Evolutionary conservation across 2,329 filamentous ascomycete genomes (phyloP), one percentile per base, ranked within the genome.

Genomic region (Aspergillus novoparasiticus): DNA sequence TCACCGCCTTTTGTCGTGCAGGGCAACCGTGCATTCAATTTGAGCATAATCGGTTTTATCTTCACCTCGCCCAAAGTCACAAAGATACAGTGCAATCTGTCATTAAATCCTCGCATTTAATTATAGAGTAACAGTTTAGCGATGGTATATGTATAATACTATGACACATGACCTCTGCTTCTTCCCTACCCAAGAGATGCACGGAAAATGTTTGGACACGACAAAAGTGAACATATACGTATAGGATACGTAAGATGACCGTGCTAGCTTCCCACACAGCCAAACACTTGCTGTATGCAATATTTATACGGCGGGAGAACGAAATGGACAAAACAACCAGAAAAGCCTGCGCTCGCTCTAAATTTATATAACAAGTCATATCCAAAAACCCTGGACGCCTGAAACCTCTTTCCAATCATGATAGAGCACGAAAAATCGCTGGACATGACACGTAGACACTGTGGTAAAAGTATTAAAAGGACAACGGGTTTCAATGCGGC

Each of bases 401-500:
- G 36, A 50, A 46, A 36, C 50, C 26, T 46, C n/a, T 60, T 41
- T 41, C 45, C 39, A 59, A 66, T 60, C 46, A 63, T 62, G 36
- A 63, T 36, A 63, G 51, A 58, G 39, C 39, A n/a, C 56, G 28
- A 55, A 55, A 43, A 51, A 62, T 57, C 48, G 57, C 53, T 60
- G 46, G 48, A 48, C 64, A 59, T 65, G 58, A 53, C 58, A 65
- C 63, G 54, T 66, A 41, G 48, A n/a, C 36, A 21, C 46, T 19
- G 26, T 43, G 55, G 55, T 57, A 41, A 57, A 51, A 59, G 41
- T 32, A 60, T n/a, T 30, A 57, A 12, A 62, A 50, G 41, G 23
- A 51, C 14, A 58, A 12, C 12, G 28, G 59, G 56, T 46, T 60
- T 72, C 64, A 74, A 28, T 66, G 69, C 56, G 69, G 66, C 14